Evolutionary conservation across 176 grass and related monocot genomes (phyloP), one percentile per base, ranked within the genome.

Genomic region (Ensete glaucum): DNA sequence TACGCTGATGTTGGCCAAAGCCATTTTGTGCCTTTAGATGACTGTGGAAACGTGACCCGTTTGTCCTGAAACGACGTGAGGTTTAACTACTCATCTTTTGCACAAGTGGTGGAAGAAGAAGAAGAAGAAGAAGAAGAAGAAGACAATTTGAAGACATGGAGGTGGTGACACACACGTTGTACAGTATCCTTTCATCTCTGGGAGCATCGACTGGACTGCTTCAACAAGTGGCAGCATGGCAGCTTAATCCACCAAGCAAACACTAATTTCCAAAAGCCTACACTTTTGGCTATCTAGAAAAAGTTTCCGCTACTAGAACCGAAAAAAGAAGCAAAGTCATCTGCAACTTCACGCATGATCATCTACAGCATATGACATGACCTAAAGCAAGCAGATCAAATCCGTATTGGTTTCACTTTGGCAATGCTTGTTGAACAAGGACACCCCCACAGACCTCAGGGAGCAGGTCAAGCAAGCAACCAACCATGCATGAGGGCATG

Each of bases 371-470:
- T 29, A 67, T 13, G 5, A 55, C 71, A 53, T 72, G 69, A 72
- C 71, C 22, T 23, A 73, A 73, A 73, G 71, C 11, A 22, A 73
- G 21, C 55, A 12, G 11, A 69, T 69, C 2, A 69, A 50, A 50
- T 69, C 67, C 1, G 9, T 49, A 19, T 50, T 13, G 67, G 43
- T 69, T 16, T 69, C 29, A 69, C 17, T 60, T n/a, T 16, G 24
- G 27, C 67, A 48, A 69, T 69, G 21, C n/a, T 66, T 66, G 63
- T 27, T 66, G 63, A 66, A 66, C 63, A 66, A 66, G 63, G 19
- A 66, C 63, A 66, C 23, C 15, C 15, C 15, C 13, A 69, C 2
- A 50, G 67, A 49, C 16, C 67, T 49, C 67, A 50, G 48, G 48
- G 24, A 50, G 34, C 24, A 9, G 23, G 52, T 73, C 71, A 73